phyloP scores from a whole-genome alignment of 768 basidiomycete species.

The Boletus coccyginus region DNA sequence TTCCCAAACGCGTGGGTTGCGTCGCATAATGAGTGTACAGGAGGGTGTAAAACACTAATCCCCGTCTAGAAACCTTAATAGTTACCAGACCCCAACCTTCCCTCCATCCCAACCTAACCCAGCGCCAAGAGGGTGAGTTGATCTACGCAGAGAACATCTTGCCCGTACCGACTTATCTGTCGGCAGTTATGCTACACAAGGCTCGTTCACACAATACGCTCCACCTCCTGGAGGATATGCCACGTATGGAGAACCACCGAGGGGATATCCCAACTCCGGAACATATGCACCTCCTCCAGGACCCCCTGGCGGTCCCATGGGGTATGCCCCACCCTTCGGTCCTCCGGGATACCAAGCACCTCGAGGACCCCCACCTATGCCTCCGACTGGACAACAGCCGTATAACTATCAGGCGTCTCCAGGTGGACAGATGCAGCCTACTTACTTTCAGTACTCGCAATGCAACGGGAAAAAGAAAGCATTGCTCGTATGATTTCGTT shows the following conservation, averaged over 20 bases:
- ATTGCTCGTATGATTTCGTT: conserved; percentile 58
- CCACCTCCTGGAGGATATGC: conserved; percentile 21
- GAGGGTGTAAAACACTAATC: background rate
- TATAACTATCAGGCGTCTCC: conserved; percentile 60
- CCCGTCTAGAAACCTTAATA: background rate
- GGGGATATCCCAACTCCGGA: conserved; percentile 11
- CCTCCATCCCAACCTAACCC: background rate
- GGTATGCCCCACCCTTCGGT: background rate
- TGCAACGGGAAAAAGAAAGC: conserved; percentile 89
- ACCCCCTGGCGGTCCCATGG: conserved; percentile 9
- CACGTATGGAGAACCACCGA: conserved; percentile 8
- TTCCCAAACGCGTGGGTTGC: conserved; percentile 17
- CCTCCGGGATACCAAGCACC: conserved; percentile 14
- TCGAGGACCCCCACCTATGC: conserved; percentile 44
- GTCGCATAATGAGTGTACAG: background rate
- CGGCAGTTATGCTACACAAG: conserved; percentile 26
- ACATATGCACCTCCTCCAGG: conserved; percentile 14
- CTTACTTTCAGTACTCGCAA: conserved; percentile 84
- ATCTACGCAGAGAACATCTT: background rate
- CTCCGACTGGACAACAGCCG: conserved; percentile 55
- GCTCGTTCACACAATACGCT: conserved; percentile 1
- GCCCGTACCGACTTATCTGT: background rate
- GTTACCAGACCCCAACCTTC: background rate
- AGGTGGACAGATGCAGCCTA: conserved; percentile 48
- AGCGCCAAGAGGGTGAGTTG: conserved; percentile 13